phyloP scores from a whole-genome alignment of 2,329 filamentous ascomycete genomes.

The Cordyceps pruinosa region DNA sequence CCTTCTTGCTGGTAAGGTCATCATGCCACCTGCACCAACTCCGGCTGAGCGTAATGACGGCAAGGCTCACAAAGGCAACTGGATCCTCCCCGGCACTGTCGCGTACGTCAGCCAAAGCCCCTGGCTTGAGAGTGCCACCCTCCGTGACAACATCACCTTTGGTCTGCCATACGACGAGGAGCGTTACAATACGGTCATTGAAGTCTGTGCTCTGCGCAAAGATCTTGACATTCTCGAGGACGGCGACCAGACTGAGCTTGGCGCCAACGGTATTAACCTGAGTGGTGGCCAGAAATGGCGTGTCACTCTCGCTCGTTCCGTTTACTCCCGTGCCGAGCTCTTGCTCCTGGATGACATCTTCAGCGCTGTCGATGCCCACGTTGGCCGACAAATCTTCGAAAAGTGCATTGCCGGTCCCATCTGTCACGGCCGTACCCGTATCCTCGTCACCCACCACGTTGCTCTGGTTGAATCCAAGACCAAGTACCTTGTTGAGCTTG shows the following conservation, averaged over 20 bases:
- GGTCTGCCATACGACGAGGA: slow-evolving; percentile 61
- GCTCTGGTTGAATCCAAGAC: slow-evolving; percentile 62
- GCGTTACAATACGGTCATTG: slow-evolving; percentile 64
- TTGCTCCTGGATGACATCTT: slow-evolving; percentile 80
- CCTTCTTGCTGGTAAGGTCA: slow-evolving; percentile 55
- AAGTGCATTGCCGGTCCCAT: slow-evolving; percentile 67
- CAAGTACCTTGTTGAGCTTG: slow-evolving; percentile 68
- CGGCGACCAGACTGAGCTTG: slow-evolving; percentile 74
- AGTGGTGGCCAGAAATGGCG: slow-evolving; percentile 81
- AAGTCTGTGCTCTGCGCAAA: slow-evolving; percentile 66
- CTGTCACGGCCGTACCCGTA: slow-evolving; percentile 61
- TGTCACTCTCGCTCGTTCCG: slow-evolving; percentile 68
- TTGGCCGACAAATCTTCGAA: slow-evolving; percentile 72
- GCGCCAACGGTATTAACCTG: slow-evolving; percentile 77
- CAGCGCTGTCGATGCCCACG: slow-evolving; percentile 74
- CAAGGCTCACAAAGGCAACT: slow-evolving; percentile 56
- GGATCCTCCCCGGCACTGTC: slow-evolving; percentile 62
- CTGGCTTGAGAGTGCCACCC: slow-evolving; percentile 78
- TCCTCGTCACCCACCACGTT: slow-evolving; percentile 76
- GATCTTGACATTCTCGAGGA: slow-evolving; percentile 71
- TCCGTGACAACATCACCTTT: slow-evolving; percentile 73
- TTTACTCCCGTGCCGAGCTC: slow-evolving; percentile 73
- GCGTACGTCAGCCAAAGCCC: slow-evolving; percentile 75
- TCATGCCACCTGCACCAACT: slow-evolving; percentile 43
- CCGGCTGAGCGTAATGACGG: slow-evolving; percentile 51